Evolutionary conservation across 2,329 filamentous ascomycete species (phyloP).

Genomic region (Cadophora sp.): DNA sequence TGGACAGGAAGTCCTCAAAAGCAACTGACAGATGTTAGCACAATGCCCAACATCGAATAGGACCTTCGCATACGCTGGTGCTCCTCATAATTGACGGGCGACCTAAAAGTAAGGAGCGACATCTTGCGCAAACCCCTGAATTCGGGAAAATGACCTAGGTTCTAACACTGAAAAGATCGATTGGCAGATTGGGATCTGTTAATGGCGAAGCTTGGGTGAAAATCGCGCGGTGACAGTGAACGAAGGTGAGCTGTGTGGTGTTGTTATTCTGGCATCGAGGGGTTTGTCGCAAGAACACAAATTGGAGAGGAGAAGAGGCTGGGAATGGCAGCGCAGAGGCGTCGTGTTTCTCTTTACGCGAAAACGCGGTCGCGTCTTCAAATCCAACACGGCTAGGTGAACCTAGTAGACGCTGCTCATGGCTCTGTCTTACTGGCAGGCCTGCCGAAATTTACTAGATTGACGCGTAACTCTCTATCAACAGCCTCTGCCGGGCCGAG

Average conservation of each 20-base stretch:
- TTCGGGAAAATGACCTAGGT: background rate
- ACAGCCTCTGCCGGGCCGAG: slow-evolving; percentile 11
- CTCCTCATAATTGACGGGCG: slow-evolving; percentile 84
- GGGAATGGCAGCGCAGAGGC: slow-evolving; percentile 18
- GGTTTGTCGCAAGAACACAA: slow-evolving; percentile 31
- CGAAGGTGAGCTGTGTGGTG: slow-evolving; percentile 16
- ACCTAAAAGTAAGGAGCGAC: slow-evolving; percentile 83
- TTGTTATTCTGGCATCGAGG: slow-evolving; percentile 17
- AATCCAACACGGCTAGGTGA: background rate
- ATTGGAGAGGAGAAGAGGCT: slow-evolving; percentile 26
- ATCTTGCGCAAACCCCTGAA: slow-evolving; percentile 57
- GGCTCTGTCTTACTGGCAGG: background rate
- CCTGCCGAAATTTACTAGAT: background rate
- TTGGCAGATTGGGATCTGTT: background rate
- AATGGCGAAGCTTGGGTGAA: background rate
- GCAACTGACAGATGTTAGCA: slow-evolving; percentile 58
- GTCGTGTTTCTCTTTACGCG: slow-evolving; percentile 23
- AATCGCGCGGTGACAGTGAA: slow-evolving; percentile 16
- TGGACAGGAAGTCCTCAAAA: slow-evolving; percentile 86
- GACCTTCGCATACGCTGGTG: slow-evolving; percentile 73
- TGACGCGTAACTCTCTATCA: background rate
- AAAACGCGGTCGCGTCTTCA: slow-evolving; percentile 17
- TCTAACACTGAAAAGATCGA: background rate
- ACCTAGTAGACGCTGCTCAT: background rate
- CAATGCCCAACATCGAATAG: slow-evolving; percentile 19